Conservation (phyloP, 306 rosid species). For the Cucurbita ficifolia region DNA sequence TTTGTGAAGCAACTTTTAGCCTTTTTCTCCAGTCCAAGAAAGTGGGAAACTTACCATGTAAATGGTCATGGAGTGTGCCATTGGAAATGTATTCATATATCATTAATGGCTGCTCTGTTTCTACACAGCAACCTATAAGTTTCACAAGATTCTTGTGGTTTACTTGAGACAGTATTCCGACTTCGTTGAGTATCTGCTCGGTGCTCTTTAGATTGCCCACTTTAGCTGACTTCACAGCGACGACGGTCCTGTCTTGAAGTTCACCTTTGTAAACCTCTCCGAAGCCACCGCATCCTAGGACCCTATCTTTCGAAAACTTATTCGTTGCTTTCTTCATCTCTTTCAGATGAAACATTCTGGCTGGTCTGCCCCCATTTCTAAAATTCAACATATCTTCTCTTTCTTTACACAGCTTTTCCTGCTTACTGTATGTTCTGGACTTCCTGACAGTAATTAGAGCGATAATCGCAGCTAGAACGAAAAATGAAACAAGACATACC, state of each 20-base stretch:
- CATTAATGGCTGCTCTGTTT: slow-evolving; percentile 80
- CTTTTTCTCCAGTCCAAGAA: slow-evolving; percentile 80
- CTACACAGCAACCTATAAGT: slow-evolving; percentile 80
- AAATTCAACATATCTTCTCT: slow-evolving; percentile 45
- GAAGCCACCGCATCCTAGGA: slow-evolving; percentile 78
- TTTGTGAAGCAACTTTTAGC: slow-evolving; percentile 68
- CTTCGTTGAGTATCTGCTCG: slow-evolving; percentile 77
- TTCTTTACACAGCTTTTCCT: slow-evolving; percentile 36
- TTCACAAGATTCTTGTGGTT: slow-evolving; percentile 77
- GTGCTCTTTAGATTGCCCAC: slow-evolving; percentile 86
- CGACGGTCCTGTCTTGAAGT: slow-evolving; percentile 52
- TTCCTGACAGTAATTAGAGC: slow-evolving; percentile 23
- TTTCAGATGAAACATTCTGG: slow-evolving; percentile 55
- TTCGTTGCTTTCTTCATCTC: slow-evolving; percentile 77
- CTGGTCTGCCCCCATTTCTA: slow-evolving; percentile 36
- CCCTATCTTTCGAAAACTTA: slow-evolving; percentile 38
- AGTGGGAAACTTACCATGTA: slow-evolving; percentile 48
- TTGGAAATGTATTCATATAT: slow-evolving; percentile 81
- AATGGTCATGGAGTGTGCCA: slow-evolving; percentile 82
- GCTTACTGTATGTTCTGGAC: slow-evolving; percentile 18
- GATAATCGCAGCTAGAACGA: slow-evolving; percentile 25
- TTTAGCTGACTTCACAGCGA: slow-evolving; percentile 84
- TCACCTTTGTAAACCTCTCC: slow-evolving; percentile 92
- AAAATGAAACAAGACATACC: slow-evolving; percentile 25
- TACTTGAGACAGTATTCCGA: slow-evolving; percentile 84